Percentiles rank a stretch among this genome's conserved stretches.
These are phyloP conservation scores for Aspergillus chevalieri DNA, from an alignment of 2,329 filamentous ascomycete species.

Conservation along the genomic window DNA sequence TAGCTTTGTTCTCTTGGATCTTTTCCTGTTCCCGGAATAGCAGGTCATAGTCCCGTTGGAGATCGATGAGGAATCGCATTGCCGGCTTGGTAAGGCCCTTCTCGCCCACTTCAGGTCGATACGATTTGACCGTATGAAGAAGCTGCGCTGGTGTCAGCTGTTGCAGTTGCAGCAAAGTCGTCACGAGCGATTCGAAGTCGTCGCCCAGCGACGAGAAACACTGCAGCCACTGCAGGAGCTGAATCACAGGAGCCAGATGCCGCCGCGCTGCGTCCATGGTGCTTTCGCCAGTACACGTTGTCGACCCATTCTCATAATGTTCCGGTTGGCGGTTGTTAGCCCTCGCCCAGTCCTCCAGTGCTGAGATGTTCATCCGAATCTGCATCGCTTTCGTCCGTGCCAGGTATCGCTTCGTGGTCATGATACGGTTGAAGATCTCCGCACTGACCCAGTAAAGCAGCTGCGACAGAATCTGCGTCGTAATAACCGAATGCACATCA, in stretches of 20 bases:
- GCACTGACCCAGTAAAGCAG: slow-evolving; percentile 93
- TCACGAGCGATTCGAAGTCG: slow-evolving; percentile 80
- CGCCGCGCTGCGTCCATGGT: slow-evolving; percentile 77
- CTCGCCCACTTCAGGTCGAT: slow-evolving; percentile 90
- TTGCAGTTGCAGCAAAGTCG: slow-evolving; percentile 82
- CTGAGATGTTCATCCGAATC: slow-evolving; percentile 97
- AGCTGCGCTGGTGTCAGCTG: slow-evolving; percentile 80
- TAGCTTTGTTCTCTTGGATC: slow-evolving; percentile 21
- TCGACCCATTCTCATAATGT: slow-evolving; percentile 89
- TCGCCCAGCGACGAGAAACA: slow-evolving; percentile 93
- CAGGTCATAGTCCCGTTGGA: slow-evolving; percentile 68
- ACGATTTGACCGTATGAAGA: slow-evolving; percentile 85
- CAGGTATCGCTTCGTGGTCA: slow-evolving; percentile 91
- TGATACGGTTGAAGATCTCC: slow-evolving; percentile 95
- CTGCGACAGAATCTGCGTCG: slow-evolving; percentile 82
- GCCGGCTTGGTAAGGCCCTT: slow-evolving; percentile 84
- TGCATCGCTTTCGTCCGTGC: slow-evolving; percentile 98
- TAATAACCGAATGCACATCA: slow-evolving; percentile 96
- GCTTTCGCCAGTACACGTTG: slow-evolving; percentile 74
- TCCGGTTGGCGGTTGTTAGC: slow-evolving; percentile 90
- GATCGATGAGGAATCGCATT: slow-evolving; percentile 73
- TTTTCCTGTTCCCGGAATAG: slow-evolving; percentile 38
- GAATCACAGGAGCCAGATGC: slow-evolving; percentile 84
- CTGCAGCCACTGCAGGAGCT: slow-evolving; percentile 93
- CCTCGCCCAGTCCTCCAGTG: slow-evolving; percentile 91